Evolutionary conservation across 176 grass and related monocot species (phyloP).

Genomic region (Oryza glaberrima): DNA sequence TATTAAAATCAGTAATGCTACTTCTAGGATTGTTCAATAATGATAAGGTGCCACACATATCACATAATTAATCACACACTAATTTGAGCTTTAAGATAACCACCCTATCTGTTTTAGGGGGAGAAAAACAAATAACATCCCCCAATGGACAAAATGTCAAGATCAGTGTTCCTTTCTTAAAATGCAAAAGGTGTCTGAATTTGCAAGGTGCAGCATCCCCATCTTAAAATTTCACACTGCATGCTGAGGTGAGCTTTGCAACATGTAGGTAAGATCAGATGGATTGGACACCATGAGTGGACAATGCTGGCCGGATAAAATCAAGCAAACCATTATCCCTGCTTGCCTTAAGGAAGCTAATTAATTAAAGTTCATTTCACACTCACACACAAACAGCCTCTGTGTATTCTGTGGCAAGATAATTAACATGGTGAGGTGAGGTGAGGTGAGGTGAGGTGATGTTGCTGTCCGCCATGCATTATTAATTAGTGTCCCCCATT

Average conservation of each 20-base stretch:
- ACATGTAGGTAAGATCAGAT: background rate
- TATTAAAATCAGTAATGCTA: background rate
- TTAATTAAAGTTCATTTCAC: background rate
- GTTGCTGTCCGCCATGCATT: background rate
- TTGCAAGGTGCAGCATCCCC: conserved; percentile 28
- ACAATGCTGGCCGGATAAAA: background rate
- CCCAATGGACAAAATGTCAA: background rate
- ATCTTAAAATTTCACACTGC: background rate
- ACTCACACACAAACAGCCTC: background rate
- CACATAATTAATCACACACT: background rate
- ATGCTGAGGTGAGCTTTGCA: background rate
- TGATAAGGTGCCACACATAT: background rate
- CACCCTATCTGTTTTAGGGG: background rate
- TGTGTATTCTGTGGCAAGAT: background rate
- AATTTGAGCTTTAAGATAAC: background rate
- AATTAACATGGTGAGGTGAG: background rate
- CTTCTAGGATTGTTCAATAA: background rate
- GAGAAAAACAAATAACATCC: background rate
- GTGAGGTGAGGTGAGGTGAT: background rate
- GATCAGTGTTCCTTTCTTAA: conserved; percentile 10
- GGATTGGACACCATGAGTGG: background rate
- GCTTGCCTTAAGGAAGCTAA: conserved; percentile 15
- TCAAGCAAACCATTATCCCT: background rate
- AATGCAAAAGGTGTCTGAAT: background rate
- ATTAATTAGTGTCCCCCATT: background rate